A percentile compares a stretch with the other conserved stretches of the same genome.
Conservation (phyloP, 768 basidiomycete species). For the Psilocybe sp. region DNA sequence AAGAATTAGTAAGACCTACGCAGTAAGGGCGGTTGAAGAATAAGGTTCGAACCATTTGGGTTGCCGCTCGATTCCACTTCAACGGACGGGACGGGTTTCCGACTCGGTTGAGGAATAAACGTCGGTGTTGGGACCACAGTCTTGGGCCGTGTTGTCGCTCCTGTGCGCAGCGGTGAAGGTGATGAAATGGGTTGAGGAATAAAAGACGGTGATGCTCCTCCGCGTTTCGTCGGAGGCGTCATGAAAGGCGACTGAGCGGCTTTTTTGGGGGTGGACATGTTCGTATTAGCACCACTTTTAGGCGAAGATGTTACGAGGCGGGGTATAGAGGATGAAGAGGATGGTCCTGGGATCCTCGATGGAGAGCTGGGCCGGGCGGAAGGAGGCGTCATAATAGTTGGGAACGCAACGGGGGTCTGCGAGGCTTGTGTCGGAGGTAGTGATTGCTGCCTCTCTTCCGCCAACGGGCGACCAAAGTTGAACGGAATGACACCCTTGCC, state of each 20-base stretch:
- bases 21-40: constrained; percentile 45
- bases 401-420: constrained; percentile 9
- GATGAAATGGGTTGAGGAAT: constrained; percentile 59
- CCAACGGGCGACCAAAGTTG: constrained; percentile 30
- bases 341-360: constrained; percentile 12
- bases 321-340: constrained; percentile 47
- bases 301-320: constrained; percentile 29
- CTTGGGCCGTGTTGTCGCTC: constrained; percentile 26
- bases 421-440: constrained; percentile 12
- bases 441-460: constrained; percentile 15
- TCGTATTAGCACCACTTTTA: constrained; percentile 14
- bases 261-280: neutral
- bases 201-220: constrained; percentile 46
- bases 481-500: constrained; percentile 24
- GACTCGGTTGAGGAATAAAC: constrained; percentile 43
- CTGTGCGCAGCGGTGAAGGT: constrained; percentile 36
- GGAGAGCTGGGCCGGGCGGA: constrained; percentile 3
- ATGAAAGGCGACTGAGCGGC: constrained; percentile 27
- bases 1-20: constrained; percentile 61
- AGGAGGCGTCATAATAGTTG: constrained; percentile 7
- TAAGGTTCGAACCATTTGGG: constrained; percentile 63
- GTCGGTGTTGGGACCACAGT: constrained; percentile 28
- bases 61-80: constrained; percentile 10
- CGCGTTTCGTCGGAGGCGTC: constrained; percentile 55
- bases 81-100: constrained; percentile 32